Base-by-base conservation (phyloP, 2,329 filamentous ascomycete genomes). In the Sclerotinia sclerotiorum region DNA sequence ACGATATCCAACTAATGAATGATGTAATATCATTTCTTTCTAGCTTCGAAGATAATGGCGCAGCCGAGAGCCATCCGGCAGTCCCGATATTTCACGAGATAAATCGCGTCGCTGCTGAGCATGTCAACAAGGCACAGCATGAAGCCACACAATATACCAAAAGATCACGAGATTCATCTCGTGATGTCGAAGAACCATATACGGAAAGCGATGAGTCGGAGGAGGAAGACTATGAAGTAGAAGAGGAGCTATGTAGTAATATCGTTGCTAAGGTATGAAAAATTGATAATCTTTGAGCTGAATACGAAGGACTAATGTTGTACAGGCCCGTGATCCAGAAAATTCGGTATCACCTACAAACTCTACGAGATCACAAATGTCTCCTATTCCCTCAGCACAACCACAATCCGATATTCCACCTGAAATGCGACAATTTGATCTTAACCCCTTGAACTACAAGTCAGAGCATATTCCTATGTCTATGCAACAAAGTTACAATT, bases 1-100 rank as follows among this genome's bases (percentile, higher is more conserved):
- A 92, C 1, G 94, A 98, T 77, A 87, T 94, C 29, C 90, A 90
- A 72, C 81, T 97, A 27, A 97, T 98, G 92, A 91, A 89, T 73
- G 84, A 93, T 15, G 94, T 98, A 42, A 69, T 63, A 35, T 64
- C 61, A 11, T 73, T 73, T 44, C 24, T 67, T 17, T 61, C 46
- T 35, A 54, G 32, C n/a, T 67, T 67, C 13, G 44, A 61, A 52
- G 21, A 44, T 24, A 56, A 48, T n/a, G 48, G 39, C 27, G 21
- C 56, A 17, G 49, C 13, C 5, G 48, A 44, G 4, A 15, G 35
- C 21, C 48, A 62, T 27, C 65, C 65, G 8, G 5, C 10, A 13
- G 1, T 54, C 19, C 56, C 65, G 10, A 27, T 44, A 17, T 67
- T 67, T 17, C 46, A 52, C 29, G 56, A 67, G 44, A 24, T 67